Conservation (phyloP, 805 yeast species). For the Scheffersomyces amazonensis region DNA sequence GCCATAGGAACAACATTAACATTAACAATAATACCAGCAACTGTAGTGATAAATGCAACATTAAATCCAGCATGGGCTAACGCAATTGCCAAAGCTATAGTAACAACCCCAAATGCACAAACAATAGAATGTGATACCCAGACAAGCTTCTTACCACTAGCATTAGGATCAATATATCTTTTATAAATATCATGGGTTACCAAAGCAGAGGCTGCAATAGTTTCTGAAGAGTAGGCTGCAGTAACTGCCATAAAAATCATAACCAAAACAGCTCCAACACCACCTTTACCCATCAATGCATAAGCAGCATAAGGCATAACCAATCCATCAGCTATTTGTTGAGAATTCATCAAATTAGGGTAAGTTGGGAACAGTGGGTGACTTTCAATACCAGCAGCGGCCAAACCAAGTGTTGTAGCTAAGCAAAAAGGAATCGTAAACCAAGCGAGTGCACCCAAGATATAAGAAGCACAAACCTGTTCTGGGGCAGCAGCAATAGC, state of each 20-base stretch:
- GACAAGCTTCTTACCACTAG: constrained; percentile 71
- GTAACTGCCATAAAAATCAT: constrained; percentile 91
- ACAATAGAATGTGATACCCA: constrained; percentile 66
- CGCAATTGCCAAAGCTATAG: constrained; percentile 85
- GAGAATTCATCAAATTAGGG: constrained; percentile 51
- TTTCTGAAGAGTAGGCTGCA: constrained; percentile 87
- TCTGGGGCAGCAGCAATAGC: constrained; percentile 84
- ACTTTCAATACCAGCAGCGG: constrained; percentile 69
- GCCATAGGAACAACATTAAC: constrained; percentile 81
- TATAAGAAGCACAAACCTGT: constrained; percentile 83
- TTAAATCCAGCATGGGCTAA: constrained; percentile 76
- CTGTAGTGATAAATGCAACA: constrained; percentile 82
- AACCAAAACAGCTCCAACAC: constrained; percentile 78
- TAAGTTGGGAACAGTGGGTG: constrained; percentile 80
- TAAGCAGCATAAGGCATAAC: constrained; percentile 77
- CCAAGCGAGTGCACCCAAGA: constrained; percentile 88
- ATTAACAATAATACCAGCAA: constrained; percentile 87
- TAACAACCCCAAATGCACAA: constrained; percentile 51
- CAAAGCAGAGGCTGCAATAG: constrained; percentile 82
- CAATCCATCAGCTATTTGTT: constrained; percentile 78
- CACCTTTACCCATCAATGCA: constrained; percentile 82
- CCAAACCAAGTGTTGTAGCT: constrained; percentile 85
- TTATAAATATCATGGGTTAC: constrained; percentile 84
- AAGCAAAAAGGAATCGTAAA: constrained; percentile 83
- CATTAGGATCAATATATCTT: constrained; percentile 74